Evolutionary conservation across 768 basidiomycete species (phyloP), one percentile per base, ranked within the genome.

Genomic region (Leccinum olivaceopallidum): DNA sequence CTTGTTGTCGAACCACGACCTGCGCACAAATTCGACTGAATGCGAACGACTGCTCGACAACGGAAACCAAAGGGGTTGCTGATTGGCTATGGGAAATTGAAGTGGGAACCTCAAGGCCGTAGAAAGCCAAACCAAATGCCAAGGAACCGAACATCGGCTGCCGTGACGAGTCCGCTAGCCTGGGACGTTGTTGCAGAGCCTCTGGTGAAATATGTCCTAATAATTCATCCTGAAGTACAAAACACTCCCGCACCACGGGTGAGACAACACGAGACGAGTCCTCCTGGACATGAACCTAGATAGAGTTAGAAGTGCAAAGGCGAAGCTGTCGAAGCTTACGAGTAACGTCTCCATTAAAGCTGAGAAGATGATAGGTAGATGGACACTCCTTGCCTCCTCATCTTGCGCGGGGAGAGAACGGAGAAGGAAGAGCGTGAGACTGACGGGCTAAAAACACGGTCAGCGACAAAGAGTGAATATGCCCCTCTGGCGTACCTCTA

Each of bases 351-450:
- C 88, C 44, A 89, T 69, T 48, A 92, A 77, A 6, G 84, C 86
- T 2, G 85, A 78, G 60, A 95, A 88, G 14, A 94, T 78, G 48
- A 94, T 74, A 0, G 96, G 95, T 12, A 95, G 75, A 73, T 96
- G 93, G 30, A 94, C 79, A 4, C 78, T 83, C 67, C 84, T 86
- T 26, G 92, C 84, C 69, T 97, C 96, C 62, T 98, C 94, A 65
- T 98, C 96, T 67, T 93, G 91, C 2, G 80, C 70, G 12, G 86
- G 82, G 69, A 97, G 90, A 2, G 85, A 83, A 28, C 78, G 78
- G 7, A 98, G 76, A 50, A 96, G 78, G 74, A 95, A 97, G 8
- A 79, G 72, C 1, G 88, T 78, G 70, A 98, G 82, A 13, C 78
- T 76, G 44, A 92, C 80, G 9, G 85, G 84, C 91, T 94, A 63